Conservation (phyloP, 768 basidiomycete genomes). For the Mycena latifolia region DNA sequence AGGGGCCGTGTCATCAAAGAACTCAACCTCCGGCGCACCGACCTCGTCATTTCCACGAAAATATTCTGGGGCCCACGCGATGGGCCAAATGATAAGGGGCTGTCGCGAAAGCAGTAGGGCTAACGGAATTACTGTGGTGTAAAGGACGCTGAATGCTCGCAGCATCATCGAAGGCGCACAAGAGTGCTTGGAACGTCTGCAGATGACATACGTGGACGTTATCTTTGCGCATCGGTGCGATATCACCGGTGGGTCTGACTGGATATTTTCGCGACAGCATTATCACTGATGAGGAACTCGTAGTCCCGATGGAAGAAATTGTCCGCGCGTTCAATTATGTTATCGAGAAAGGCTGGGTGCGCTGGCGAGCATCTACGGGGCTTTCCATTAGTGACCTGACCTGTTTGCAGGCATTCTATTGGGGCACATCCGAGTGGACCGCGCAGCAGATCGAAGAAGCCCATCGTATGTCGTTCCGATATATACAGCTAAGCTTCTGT, state of each 20-base stretch:
- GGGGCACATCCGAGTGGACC: constrained; percentile 86
- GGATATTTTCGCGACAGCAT: not conserved
- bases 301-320: constrained; percentile 79
- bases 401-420: constrained; percentile 61
- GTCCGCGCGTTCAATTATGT: constrained; percentile 87
- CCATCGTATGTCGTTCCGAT: constrained; percentile 55
- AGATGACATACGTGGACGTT: constrained; percentile 82
- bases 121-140: too few species aligned
- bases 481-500: too few species aligned
- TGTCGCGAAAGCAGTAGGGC: constrained; percentile 68
- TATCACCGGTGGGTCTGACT: constrained; percentile 54
- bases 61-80: constrained; percentile 78
- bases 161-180: constrained; percentile 83
- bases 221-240: constrained; percentile 80
- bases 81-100: constrained; percentile 69
- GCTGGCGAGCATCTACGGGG: too few species aligned
- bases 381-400: too few species aligned
- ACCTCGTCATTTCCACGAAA: constrained; percentile 86
- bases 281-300: not conserved
- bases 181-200: constrained; percentile 74
- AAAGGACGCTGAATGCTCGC: not conserved
- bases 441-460: constrained; percentile 79
- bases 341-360: constrained; percentile 74
- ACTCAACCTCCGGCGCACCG: constrained; percentile 71
- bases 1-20: constrained; percentile 83